These are phyloP conservation scores for Teratosphaeria destructans DNA, from an alignment of 2,329 filamentous ascomycete genomes.

Conservation along the genomic window DNA sequence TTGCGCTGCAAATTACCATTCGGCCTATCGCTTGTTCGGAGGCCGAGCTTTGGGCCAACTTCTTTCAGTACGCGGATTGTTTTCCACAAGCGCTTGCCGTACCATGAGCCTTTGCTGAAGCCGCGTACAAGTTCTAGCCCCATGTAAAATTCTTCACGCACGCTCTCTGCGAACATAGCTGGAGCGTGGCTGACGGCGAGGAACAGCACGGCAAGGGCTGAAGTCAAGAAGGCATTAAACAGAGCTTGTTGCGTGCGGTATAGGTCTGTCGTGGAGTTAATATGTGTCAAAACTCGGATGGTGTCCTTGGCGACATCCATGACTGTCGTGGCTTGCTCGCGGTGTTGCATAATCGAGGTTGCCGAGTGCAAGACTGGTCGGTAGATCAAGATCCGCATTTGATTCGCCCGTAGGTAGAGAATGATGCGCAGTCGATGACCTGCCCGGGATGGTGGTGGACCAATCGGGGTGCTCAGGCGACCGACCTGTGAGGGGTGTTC, in stretches of 20 bases:
- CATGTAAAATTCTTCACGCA: conserved; percentile 69
- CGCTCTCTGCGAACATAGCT: conserved; percentile 56
- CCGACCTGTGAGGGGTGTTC: conserved; percentile 40
- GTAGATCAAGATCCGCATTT: conserved; percentile 82
- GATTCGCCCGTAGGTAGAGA: conserved; percentile 77
- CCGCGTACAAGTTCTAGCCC: conserved; percentile 65
- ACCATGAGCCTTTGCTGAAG: conserved; percentile 59
- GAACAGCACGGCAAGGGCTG: conserved; percentile 64
- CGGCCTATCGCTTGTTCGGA: conserved; percentile 28
- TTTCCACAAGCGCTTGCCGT: conserved; percentile 63
- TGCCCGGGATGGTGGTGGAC: conserved; percentile 48
- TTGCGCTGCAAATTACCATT: not conserved
- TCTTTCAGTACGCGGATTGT: conserved; percentile 62
- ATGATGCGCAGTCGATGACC: conserved; percentile 68
- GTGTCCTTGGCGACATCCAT: conserved; percentile 69
- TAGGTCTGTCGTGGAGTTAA: conserved; percentile 62
- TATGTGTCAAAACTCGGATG: conserved; percentile 57
- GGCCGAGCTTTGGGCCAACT: conserved; percentile 58
- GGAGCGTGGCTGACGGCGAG: conserved; percentile 67
- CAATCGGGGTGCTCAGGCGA: conserved; percentile 13
- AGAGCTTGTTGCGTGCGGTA: conserved; percentile 64
- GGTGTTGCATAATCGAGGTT: conserved; percentile 69
- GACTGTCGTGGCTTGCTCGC: conserved; percentile 60
- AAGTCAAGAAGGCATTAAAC: conserved; percentile 71
- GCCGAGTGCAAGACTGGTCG: conserved; percentile 78